Conservation (phyloP, 73 alveolate genomes). For the Tetrahymena borealis region DNA sequence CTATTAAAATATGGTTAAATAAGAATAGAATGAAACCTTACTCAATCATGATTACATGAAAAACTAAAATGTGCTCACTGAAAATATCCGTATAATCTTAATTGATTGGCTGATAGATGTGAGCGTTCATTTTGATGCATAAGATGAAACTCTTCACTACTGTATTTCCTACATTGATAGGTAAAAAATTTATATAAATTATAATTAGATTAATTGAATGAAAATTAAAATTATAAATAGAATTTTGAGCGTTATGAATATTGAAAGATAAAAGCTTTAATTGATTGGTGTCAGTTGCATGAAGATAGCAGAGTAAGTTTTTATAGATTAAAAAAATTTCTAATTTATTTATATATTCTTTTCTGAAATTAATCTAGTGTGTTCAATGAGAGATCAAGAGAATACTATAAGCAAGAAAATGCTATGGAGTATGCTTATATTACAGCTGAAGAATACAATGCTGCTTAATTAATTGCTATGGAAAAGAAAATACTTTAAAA, state of each 20-base stretch:
- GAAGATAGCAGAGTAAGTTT: conserved; percentile 79
- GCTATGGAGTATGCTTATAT: conserved; percentile 81
- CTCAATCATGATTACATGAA: conserved; percentile 15
- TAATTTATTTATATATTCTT: not conserved
- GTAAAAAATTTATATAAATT: not conserved
- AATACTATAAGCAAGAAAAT: conserved; percentile 82
- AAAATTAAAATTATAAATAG: conserved; percentile 77
- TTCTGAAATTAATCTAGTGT: conserved; percentile 40
- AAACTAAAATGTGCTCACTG: conserved; percentile 60
- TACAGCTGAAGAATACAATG: conserved; percentile 80
- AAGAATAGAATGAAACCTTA: conserved; percentile 1
- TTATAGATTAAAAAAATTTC: not conserved
- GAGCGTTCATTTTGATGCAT: conserved; percentile 82
- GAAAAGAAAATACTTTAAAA: conserved; percentile 54
- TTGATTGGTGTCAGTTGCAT: conserved; percentile 95
- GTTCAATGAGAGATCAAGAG: conserved; percentile 82
- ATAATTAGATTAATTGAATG: not conserved
- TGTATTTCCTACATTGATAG: not conserved
- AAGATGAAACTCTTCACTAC: conserved; percentile 85
- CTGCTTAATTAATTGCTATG: conserved; percentile 56
- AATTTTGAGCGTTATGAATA: conserved; percentile 52
- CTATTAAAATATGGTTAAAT: conserved; percentile 1
- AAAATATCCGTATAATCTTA: conserved; percentile 83
- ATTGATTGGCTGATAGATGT: conserved; percentile 98
- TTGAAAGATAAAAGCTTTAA: conserved; percentile 68